Conservation (phyloP, 208 protist genomes). For the Herpetomonas samuelpessoai region DNA sequence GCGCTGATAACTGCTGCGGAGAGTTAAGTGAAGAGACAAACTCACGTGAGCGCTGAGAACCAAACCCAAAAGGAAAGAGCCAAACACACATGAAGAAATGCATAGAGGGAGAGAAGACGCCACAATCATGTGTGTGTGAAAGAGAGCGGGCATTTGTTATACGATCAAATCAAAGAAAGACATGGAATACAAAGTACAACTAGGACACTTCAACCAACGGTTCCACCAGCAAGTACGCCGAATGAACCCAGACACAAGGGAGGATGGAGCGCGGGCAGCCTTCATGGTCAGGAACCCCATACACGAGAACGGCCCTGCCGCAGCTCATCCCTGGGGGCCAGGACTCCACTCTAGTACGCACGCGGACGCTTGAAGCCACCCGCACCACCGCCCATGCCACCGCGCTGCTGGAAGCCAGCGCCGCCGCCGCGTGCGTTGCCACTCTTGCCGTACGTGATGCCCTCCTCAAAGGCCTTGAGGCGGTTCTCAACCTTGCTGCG, state of each 20-base stretch:
- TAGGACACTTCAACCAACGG: not conserved
- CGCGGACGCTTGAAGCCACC: constrained; percentile 46
- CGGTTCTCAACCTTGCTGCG: constrained; percentile 89
- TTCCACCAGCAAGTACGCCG: not conserved
- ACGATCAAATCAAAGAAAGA: constrained; percentile 5
- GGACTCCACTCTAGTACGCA: constrained; percentile 41
- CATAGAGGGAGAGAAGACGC: not conserved
- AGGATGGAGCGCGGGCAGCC: too few relatives aligned
- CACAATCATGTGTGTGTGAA: not conserved
- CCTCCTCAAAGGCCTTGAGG: constrained; percentile 89
- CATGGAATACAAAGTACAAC: not conserved
- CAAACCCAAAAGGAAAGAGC: too few relatives aligned
- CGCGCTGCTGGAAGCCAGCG: constrained; percentile 60
- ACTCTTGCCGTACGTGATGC: constrained; percentile 82
- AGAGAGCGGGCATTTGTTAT: constrained; percentile 3
- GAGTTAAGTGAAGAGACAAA: too few relatives aligned
- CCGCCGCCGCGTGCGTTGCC: constrained; percentile 83
- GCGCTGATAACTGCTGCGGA: too few relatives aligned
- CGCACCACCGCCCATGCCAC: constrained; percentile 17
- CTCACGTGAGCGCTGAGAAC: too few relatives aligned
- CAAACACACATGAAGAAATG: not conserved
- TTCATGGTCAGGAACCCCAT: too few relatives aligned
- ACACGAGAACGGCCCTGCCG: too few relatives aligned
- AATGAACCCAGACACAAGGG: not conserved
- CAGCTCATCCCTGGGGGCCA: too few relatives aligned